Base-by-base conservation (phyloP, 2,329 filamentous ascomycete species). In the Drechslerella coelobrocha region DNA sequence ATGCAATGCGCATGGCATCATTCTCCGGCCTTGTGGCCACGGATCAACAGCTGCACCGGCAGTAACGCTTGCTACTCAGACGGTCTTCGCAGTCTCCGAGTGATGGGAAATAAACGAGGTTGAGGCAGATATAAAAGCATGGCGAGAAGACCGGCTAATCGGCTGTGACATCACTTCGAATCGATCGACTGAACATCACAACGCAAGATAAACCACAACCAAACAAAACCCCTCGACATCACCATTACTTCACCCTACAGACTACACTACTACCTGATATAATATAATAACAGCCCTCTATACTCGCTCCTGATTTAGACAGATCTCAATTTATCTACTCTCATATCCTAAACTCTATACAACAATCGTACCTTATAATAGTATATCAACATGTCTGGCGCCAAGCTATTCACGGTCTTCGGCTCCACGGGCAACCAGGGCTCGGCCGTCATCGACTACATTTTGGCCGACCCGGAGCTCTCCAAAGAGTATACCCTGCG, bases 381-480 rank as follows among this genome's bases (percentile, higher is more conserved):
- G 48, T 47, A 34, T 39, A 27, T 26, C 27, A 62, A 61, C n/a
- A 69, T 69, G 65, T 62, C 57, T 5, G 45, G 51, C 21, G 17
- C 57, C 39, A 80, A 76, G 55, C 68, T 79, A 45, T 59, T 80
- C 12, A 77, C 76, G 10, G 80, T 82, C n/a, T 83, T 83, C 53
- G 82, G 82, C 24, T 81, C 81, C 56, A 83, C 82, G 1, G 82
- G 82, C 61, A 79, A 80, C 69, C 82, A 84, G 75, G 83, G 82
- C 43, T 80, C 80, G 34, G 82, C 81, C 27, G 81, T 84, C 27
- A 78, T 83, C 61, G 71, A 76, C 2, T 77, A 78, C 55, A 78
- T 84, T 71, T 81, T 84, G 68, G 78, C 78, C 57, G 81, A 84
- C 77, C 75, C 82, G 1, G 76, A 74, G n/a, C 78, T 83, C 14